Evolutionary conservation across 1,139 yeast genomes (phyloP), one percentile per base, ranked within the genome.

Genomic region (Candida freyschussii): DNA sequence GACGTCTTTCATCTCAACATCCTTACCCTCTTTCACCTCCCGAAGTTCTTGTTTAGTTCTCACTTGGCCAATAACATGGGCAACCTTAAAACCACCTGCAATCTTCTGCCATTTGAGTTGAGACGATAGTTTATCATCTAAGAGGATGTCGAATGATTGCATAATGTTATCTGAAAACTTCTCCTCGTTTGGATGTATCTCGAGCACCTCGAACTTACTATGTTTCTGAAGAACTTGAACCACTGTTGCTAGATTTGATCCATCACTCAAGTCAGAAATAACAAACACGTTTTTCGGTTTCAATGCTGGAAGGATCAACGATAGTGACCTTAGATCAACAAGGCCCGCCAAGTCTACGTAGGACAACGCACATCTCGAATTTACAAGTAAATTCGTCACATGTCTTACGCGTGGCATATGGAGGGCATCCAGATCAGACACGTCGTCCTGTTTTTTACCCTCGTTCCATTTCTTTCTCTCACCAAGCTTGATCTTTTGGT

Each of bases 271-370:
- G 36, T 75, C 80, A 3, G 74, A 69, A 13, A 71, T 55, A 13
- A 85, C 57, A 13, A 91, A 64, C 30, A 89, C 67, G 49, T 80
- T 79, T 36, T 78, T 71, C 7, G 98, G 96, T 48, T 84, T 84
- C 35, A 91, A 63, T 2, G 83, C 71, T 20, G 93, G 85, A 27
- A 86, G 69, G 40, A 89, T 84, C 59, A 85, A 77, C 36, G 80
- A 71, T 40, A 87, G 61, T 0, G 97, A 89, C 42, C 96, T 69
- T 40, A 81, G 66, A 53, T 91, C 97, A 3, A 87, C 93, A 15
- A 83, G 60, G 11, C 96, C 96, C 12, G 89, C 75, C 41, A 89
- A 67, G 55, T 91, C 97, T 35, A 91, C 75, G 55, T 67, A 87
- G 7, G 86, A 73, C 14, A 89, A 61, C 1, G 79, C 80, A 57